Conservation (phyloP, 208 protist genomes). For the Perkinsela sp. region DNA sequence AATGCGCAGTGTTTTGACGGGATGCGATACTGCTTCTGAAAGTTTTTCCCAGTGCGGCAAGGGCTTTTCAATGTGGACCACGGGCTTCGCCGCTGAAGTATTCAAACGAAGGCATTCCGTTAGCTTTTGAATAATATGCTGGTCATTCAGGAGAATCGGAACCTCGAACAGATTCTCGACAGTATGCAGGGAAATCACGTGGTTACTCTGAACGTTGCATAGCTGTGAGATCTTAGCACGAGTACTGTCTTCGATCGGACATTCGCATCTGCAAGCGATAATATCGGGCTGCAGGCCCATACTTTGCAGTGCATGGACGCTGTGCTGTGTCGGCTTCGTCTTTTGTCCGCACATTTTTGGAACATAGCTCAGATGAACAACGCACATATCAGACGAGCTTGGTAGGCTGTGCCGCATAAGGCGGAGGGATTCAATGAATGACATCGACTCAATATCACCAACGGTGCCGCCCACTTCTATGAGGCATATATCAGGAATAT, state of each 20-base stretch:
- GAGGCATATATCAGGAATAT: conserved; percentile 74
- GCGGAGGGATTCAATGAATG: conserved; percentile 90
- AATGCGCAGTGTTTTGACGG: conserved; percentile 59
- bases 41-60: conserved; percentile 41
- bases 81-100: conserved; percentile 7
- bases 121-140: conserved; percentile 42
- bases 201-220: conserved; percentile 73
- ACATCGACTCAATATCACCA: conserved; percentile 93
- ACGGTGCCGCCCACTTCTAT: conserved; percentile 91
- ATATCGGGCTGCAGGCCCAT: conserved; percentile 90
- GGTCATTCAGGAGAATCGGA: conserved; percentile 58
- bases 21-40: conserved; percentile 34
- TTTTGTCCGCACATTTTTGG: conserved; percentile 81
- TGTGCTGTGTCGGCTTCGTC: conserved; percentile 96
- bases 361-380: conserved; percentile 59
- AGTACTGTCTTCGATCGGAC: conserved; percentile 35
- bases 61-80: conserved; percentile 9
- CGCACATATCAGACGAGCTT: conserved; percentile 36
- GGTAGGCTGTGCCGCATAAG: conserved; percentile 42
- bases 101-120: conserved; percentile 36
- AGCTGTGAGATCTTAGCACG: conserved; percentile 79
- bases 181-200: conserved; percentile 83
- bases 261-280: conserved; percentile 80
- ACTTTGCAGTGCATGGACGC: conserved; percentile 70
- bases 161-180: conserved; percentile 83